Evolutionary conservation across 345 rosid species (phyloP).

Genomic region (Boechera divaricarpa): DNA sequence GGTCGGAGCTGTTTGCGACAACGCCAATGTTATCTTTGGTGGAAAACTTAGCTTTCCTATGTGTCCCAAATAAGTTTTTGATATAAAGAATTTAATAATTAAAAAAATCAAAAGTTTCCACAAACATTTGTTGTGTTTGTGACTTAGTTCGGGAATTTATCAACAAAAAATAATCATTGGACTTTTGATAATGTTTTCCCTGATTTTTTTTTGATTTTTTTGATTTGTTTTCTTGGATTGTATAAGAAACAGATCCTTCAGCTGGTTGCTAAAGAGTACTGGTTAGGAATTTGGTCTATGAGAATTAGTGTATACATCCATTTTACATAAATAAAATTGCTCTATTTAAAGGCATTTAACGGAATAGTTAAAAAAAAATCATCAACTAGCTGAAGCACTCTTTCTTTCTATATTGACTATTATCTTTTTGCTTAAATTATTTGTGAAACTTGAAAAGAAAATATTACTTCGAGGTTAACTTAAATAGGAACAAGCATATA

Average conservation of each 20-base stretch:
- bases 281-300: not conserved
- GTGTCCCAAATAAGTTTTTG: constrained; percentile 39
- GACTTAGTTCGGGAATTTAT: constrained; percentile 35
- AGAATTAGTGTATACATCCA: not conserved
- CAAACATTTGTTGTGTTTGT: constrained; percentile 39
- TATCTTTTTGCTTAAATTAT: not conserved
- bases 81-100: not conserved
- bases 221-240: not conserved
- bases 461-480: not conserved
- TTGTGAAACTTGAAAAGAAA: not conserved
- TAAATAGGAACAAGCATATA: not conserved
- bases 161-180: constrained; percentile 15
- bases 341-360: not conserved
- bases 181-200: constrained; percentile 13
- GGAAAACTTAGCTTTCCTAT: constrained; percentile 37
- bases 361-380: too few species aligned
- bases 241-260: constrained; percentile 7
- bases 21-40: constrained; percentile 36
- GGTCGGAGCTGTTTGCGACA: constrained; percentile 37
- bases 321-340: not conserved
- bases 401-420: not conserved
- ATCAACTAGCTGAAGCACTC: not conserved
- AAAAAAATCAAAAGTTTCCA: constrained; percentile 19
- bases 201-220: not conserved
- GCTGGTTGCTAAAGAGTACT: not conserved